Percentiles rank a stretch among this genome's conserved stretches.
Evolutionary conservation across 2,329 filamentous ascomycete species (phyloP).

Genomic region (Arthroderma sp.): DNA sequence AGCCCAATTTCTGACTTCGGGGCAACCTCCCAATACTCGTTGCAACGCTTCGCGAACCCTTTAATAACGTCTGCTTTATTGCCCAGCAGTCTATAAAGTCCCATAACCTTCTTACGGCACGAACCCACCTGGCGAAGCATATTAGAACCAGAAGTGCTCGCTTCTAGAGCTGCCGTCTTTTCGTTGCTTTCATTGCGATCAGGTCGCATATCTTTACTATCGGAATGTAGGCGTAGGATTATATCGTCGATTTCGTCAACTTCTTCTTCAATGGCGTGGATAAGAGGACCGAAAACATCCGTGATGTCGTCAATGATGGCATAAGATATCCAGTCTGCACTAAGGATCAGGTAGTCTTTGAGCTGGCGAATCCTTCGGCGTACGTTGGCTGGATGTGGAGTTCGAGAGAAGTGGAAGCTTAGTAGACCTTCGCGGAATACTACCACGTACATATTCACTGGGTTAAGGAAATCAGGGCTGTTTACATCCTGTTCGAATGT

Average conservation of each 20-base stretch:
- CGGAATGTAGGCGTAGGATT: constrained; percentile 70
- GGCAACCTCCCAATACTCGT: constrained; percentile 94
- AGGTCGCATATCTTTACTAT: constrained; percentile 24
- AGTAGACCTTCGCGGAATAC: constrained; percentile 93
- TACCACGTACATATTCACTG: constrained; percentile 93
- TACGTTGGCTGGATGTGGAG: constrained; percentile 90
- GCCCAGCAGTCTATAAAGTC: constrained; percentile 77
- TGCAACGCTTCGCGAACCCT: constrained; percentile 95
- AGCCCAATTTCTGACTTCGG: constrained; percentile 93
- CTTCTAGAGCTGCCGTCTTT: constrained; percentile 28
- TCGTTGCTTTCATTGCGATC: constrained; percentile 17
- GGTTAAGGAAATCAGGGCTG: constrained; percentile 82
- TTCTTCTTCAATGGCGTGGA: constrained; percentile 86
- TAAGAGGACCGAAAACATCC: constrained; percentile 85
- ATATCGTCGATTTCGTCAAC: constrained; percentile 94
- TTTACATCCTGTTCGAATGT: constrained; percentile 91
- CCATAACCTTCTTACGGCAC: constrained; percentile 95
- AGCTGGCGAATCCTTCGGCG: constrained; percentile 85
- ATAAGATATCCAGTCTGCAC: constrained; percentile 96
- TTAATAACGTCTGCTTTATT: constrained; percentile 99
- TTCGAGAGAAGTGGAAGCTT: constrained; percentile 94
- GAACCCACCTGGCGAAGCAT: constrained; percentile 90
- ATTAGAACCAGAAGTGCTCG: constrained; percentile 48
- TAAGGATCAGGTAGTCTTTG: constrained; percentile 83
- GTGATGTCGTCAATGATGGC: constrained; percentile 98